Percentiles rank a stretch among this genome's conserved stretches.
Conservation (phyloP, 2,329 filamentous ascomycete genomes). For the Hypomyces rosellus region DNA sequence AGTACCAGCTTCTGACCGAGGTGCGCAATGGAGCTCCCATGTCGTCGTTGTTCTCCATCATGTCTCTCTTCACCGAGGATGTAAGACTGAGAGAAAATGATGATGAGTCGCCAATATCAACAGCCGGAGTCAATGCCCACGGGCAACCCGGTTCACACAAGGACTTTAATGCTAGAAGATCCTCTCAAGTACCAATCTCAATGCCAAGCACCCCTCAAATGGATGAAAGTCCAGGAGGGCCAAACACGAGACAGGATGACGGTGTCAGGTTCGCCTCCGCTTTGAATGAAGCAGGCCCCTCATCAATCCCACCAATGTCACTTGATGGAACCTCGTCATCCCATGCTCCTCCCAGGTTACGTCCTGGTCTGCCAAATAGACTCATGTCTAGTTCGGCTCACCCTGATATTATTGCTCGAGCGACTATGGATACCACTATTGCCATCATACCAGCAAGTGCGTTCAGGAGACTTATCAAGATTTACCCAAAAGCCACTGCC, state of each 20-base stretch:
- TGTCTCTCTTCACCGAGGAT: constrained; percentile 95
- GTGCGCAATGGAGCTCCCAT: constrained; percentile 97
- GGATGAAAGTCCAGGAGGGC: constrained; percentile 20
- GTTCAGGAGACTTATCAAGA: constrained; percentile 82
- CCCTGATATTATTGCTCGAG: constrained; percentile 93
- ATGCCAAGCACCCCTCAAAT: constrained; percentile 35
- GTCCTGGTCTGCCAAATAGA: constrained; percentile 36
- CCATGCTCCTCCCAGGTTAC: constrained; percentile 22
- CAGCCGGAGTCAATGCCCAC: constrained; percentile 22
- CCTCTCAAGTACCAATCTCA: constrained; percentile 17
- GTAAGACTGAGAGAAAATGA: constrained; percentile 73
- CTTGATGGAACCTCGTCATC: constrained; percentile 46
- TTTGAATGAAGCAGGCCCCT: constrained; percentile 14
- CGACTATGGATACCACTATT: constrained; percentile 94
- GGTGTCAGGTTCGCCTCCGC: background rate
- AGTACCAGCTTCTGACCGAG: constrained; percentile 91
- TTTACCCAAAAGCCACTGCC: constrained; percentile 92
- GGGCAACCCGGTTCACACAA: constrained; percentile 23
- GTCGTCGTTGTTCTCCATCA: constrained; percentile 96
- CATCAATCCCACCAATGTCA: constrained; percentile 68
- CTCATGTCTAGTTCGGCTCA: constrained; percentile 69
- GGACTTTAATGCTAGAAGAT: constrained; percentile 9
- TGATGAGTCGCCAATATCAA: constrained; percentile 32
- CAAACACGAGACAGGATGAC: constrained; percentile 15
- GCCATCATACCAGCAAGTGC: constrained; percentile 96